Base-by-base conservation (phyloP, 768 basidiomycete genomes). In the Boletellus emodensis region DNA sequence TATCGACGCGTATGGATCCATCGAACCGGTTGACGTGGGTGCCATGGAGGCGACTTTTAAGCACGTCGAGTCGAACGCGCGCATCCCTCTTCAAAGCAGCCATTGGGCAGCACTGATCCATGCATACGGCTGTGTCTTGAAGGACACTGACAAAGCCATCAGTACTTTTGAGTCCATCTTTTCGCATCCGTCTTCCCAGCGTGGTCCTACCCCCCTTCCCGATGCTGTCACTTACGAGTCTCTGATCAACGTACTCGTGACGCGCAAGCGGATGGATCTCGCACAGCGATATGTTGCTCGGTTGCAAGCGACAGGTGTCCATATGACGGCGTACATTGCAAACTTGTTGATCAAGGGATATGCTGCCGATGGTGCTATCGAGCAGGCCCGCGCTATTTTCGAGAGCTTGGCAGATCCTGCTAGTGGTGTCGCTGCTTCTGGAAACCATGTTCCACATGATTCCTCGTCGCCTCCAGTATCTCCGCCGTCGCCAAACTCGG, bases 321-420 rank as follows among this genome's bases (percentile, higher is more conserved):
- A 88, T 60, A 86, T 93, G 82, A 97, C 94, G 2, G 94, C 95
- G 6, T 99, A 99, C 69, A 89, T 97, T 56, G 88, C 87, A 24
- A 97, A 97, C 72, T 30, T 64, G 32, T 35, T 71, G 46, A 76
- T 82, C 63, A 76, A 79, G 60, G 85, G 81, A 3, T 80, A 83
- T 59, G 77, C 94, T 0, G 78, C 83, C 24, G 77, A 75, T 1
- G 85, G 85, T 15, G 74, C 86, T 37, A 73, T 97, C 47, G 83
- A 81, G 14, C 73, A 80, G 48, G 85, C 95, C 1, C 76, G 94
- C 34, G 69, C 65, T 32, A 71, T 94, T 48, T 99, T 99, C 67
- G 90, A 94, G 66, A 67, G 75, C 9, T 74, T 98, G 64, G 70
- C 74, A 13, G 94, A 98, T 61, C 86, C 92, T 0, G 78, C 89